phyloP scores from a whole-genome alignment of 306 rosid genomes.

The Luffa aegyptiaca region DNA sequence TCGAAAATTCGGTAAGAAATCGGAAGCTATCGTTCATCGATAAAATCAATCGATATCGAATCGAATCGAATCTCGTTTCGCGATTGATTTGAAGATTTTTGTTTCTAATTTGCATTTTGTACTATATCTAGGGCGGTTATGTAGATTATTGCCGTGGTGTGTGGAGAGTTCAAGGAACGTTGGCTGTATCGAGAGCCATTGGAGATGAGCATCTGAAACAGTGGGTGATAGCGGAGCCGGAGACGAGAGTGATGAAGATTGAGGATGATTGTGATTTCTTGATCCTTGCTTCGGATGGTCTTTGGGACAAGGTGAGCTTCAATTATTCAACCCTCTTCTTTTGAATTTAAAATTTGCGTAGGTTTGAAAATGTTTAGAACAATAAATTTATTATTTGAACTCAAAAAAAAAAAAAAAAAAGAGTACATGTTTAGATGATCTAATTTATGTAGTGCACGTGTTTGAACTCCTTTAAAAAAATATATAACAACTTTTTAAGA shows the following conservation, averaged over 20 bases:
- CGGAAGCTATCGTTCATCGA: background rate
- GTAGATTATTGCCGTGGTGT: constrained; percentile 30
- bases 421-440: no score
- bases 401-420: no score
- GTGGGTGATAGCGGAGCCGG: constrained; percentile 48
- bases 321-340: background rate
- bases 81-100: background rate
- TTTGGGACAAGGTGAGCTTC: constrained; percentile 39
- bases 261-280: constrained; percentile 32
- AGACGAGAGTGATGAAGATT: constrained; percentile 25
- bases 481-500: no score
- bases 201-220: constrained; percentile 37
- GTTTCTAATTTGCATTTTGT: background rate
- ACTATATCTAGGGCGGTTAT: constrained; percentile 31
- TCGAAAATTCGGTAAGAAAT: constrained; percentile 29
- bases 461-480: no score
- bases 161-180: constrained; percentile 50
- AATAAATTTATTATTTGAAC: no score
- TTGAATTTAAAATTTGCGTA: no score
- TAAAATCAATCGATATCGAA: background rate
- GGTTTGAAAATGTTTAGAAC: no score
- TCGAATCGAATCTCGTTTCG: background rate
- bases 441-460: no score
- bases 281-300: constrained; percentile 46
- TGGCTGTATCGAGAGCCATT: constrained; percentile 42